These are phyloP conservation scores for Seiridium unicorne DNA, from an alignment of 2,329 filamentous ascomycete genomes.

Conservation along the genomic window DNA sequence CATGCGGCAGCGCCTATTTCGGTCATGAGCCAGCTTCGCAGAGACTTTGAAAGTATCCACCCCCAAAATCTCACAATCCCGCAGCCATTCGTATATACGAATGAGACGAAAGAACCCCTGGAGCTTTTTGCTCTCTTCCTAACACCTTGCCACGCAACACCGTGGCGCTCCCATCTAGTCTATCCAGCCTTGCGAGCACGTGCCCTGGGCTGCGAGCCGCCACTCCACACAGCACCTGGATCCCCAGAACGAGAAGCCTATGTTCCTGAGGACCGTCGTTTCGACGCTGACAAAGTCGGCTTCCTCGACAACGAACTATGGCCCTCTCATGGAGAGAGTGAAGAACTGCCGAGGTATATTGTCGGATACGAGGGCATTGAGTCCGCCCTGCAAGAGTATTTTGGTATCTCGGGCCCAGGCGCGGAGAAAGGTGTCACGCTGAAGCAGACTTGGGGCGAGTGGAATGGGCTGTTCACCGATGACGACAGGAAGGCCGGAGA, in stretches of 20 bases:
- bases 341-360: slow-evolving; percentile 53
- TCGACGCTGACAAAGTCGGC: slow-evolving; percentile 65
- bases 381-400: slow-evolving; percentile 41
- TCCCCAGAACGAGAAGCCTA: slow-evolving; percentile 65
- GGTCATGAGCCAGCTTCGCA: slow-evolving; percentile 74
- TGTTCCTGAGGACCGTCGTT: slow-evolving; percentile 85
- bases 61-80: slow-evolving; percentile 34
- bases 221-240: slow-evolving; percentile 62
- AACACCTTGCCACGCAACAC: slow-evolving; percentile 94
- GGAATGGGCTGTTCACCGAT: slow-evolving; percentile 63
- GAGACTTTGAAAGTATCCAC: slow-evolving; percentile 63
- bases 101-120: slow-evolving; percentile 24
- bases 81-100: slow-evolving; percentile 20
- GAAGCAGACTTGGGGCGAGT: slow-evolving; percentile 51
- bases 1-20: slow-evolving; percentile 80
- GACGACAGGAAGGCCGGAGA: slow-evolving; percentile 55
- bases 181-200: slow-evolving; percentile 74
- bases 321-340: slow-evolving; percentile 28
- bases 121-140: slow-evolving; percentile 75
- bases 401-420: slow-evolving; percentile 35
- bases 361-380: slow-evolving; percentile 62
- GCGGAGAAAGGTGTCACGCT: slow-evolving; percentile 40
- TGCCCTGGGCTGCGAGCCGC: slow-evolving; percentile 88
- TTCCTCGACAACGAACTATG: slow-evolving; percentile 60
- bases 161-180: slow-evolving; percentile 87